Percentiles rank a stretch among this genome's conserved stretches.
phyloP scores from a whole-genome alignment of 192 early-diverging fungal species.

The Radiomyces spectabilis region DNA sequence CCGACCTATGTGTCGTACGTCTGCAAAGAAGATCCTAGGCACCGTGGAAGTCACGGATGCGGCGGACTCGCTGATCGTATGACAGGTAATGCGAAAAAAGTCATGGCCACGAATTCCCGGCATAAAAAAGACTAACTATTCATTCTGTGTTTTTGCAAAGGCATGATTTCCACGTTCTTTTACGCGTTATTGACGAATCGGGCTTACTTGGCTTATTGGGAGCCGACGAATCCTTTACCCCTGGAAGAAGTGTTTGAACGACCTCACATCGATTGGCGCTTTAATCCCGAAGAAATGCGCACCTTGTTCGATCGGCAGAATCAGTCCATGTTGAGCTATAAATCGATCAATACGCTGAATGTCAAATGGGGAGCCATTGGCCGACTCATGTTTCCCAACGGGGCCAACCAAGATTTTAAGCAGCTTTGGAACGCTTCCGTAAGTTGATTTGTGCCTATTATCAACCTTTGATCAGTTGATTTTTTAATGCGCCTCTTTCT shows the following conservation, averaged over 20 bases:
- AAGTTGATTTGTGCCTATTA: not conserved
- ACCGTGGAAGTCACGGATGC: conserved; percentile 11
- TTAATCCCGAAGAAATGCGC: conserved; percentile 10
- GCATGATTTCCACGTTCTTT: conserved; percentile 34
- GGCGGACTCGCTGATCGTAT: conserved; percentile 32
- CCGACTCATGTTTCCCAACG: conserved; percentile 1
- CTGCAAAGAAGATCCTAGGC: conserved; percentile 11
- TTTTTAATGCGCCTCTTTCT: too few relatives aligned
- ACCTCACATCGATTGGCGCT: conserved; percentile 30
- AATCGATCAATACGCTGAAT: conserved; percentile 3
- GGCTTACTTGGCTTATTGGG: conserved; percentile 26
- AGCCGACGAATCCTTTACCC: conserved; percentile 9
- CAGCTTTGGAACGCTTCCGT: conserved; percentile 3
- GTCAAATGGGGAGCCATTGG: conserved; percentile 1
- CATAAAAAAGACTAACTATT: not conserved
- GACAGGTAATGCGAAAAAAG: conserved; percentile 15
- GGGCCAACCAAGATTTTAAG: conserved; percentile 5
- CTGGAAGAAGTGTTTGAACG: conserved; percentile 25
- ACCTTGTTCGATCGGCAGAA: not conserved
- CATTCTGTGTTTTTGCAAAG: conserved; percentile 1
- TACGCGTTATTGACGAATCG: conserved; percentile 26
- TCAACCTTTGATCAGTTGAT: too few relatives aligned
- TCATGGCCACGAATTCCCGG: too few relatives aligned
- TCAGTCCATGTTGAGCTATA: not conserved
- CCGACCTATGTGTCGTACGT: conserved; percentile 23